Percentiles rank a stretch among this genome's conserved stretches.
phyloP scores from a whole-genome alignment of 2,329 filamentous ascomycete genomes.

The Raffaelea albimanens region DNA sequence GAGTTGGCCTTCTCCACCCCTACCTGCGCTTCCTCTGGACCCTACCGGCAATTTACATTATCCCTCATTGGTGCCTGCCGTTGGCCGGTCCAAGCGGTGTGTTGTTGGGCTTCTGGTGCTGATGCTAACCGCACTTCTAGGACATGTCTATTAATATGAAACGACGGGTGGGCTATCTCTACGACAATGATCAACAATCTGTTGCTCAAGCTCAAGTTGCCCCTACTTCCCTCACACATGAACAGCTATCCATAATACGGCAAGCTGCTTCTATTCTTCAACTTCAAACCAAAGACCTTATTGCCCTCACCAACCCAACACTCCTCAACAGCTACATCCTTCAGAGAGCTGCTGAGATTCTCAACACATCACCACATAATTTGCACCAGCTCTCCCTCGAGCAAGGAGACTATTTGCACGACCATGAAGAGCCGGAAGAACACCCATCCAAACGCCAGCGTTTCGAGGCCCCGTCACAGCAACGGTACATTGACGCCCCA shows the following conservation, averaged over 20 bases:
- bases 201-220: no score
- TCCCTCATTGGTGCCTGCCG: no score
- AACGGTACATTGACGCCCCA: not conserved
- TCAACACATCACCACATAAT: slow-evolving; percentile 19
- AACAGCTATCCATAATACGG: slow-evolving; percentile 17
- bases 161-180: no score
- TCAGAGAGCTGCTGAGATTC: slow-evolving; percentile 22
- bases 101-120: no score
- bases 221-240: slow-evolving; percentile 15
- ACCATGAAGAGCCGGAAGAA: slow-evolving; percentile 20
- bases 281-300: slow-evolving; percentile 12
- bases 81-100: no score
- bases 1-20: no score
- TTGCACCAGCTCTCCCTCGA: slow-evolving; percentile 18
- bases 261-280: slow-evolving; percentile 15
- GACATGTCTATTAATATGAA: no score
- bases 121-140: no score
- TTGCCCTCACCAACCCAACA: slow-evolving; percentile 12
- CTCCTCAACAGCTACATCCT: slow-evolving; percentile 18
- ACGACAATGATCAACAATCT: no score
- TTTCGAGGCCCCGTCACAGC: no score
- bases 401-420: not conserved
- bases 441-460: not conserved
- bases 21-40: no score
- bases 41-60: no score